Evolutionary conservation across 1,139 yeast species (phyloP).

Genomic region (Suzukiozyma palmioleophila): DNA sequence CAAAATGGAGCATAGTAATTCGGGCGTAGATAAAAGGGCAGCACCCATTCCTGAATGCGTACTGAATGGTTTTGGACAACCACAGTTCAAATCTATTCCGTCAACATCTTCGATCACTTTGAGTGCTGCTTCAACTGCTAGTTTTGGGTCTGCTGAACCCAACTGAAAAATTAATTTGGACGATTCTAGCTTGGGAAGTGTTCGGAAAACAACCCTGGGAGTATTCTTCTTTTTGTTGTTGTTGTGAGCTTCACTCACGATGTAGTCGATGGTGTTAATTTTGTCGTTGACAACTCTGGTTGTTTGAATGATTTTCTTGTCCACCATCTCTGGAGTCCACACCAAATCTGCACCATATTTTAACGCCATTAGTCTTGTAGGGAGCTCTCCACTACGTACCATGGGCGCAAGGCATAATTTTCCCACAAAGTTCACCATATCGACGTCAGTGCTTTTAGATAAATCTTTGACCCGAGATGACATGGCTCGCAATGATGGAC

Average conservation of each 20-base stretch:
- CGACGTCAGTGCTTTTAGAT: neutral
- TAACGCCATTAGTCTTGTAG: slow-evolving; percentile 75
- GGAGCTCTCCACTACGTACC: slow-evolving; percentile 95
- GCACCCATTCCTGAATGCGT: slow-evolving; percentile 98
- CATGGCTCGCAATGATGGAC: no score
- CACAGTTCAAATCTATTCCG: slow-evolving; percentile 91
- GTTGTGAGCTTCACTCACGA: slow-evolving; percentile 21
- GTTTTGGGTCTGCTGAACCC: slow-evolving; percentile 78
- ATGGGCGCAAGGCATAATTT: slow-evolving; percentile 89
- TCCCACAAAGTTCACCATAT: slow-evolving; percentile 36
- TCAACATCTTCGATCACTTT: slow-evolving; percentile 80
- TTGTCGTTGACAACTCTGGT: slow-evolving; percentile 52
- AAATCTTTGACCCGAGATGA: no score
- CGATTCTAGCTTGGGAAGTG: slow-evolving; percentile 57
- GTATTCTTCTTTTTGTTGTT: slow-evolving; percentile 9
- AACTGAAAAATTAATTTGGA: slow-evolving; percentile 77
- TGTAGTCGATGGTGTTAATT: slow-evolving; percentile 58
- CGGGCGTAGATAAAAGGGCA: slow-evolving; percentile 80
- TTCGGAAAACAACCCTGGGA: slow-evolving; percentile 60
- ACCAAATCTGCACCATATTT: slow-evolving; percentile 89
- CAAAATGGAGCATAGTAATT: slow-evolving; percentile 64
- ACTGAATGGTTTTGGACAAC: slow-evolving; percentile 90
- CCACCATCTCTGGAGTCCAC: slow-evolving; percentile 94
- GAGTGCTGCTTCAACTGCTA: slow-evolving; percentile 85
- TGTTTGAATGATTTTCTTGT: slow-evolving; percentile 73